Base-by-base conservation (phyloP, 495 filamentous ascomycete species). In the Tetracladium marchalianum region DNA sequence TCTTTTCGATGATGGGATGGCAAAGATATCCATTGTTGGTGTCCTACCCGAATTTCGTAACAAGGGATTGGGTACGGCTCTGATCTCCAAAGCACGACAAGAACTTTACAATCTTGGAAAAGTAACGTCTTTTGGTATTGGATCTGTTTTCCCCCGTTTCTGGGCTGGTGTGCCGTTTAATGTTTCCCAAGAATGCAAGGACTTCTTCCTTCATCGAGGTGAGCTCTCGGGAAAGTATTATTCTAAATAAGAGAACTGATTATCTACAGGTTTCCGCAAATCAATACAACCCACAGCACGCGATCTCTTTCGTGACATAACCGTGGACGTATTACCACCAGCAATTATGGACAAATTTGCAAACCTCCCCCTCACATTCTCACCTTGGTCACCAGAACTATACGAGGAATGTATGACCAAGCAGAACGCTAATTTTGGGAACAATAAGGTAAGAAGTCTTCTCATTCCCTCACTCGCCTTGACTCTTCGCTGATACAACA, bases 131-230 rank as follows among this genome's bases (percentile, higher is more conserved):
- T 40, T 58, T 15, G 35, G 34, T 1, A 51, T 73, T 9, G 63
- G 69, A n/a, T 72, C 68, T 37, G 50, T 53, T 0, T 70, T 73
- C 43, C 72, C 72, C 27, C 56, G 72, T 0, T 68, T 75, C 44
- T 75, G 68, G 67, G 69, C 70, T 12, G 67, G 65, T 5, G 56
- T 73, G 7, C 69, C 69, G 1, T 58, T 53, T 11, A 65, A 71
- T 44, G 50, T 75, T 19, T 56, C 65, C 1, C 50, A 57, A 34
- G 35, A 44, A 4, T 54, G 60, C 1, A 62, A 69, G 24, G 48
- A 64, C 1, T 73, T 73, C 51, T 73, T 75, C 40, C 43, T 62
- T 5, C 65, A 69, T 38, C 63, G 70, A 27, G 72, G 72, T 22
- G 56, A 69, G 16, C 62, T 50, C 33, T 46, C 57, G 3, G 22